Base-by-base conservation (phyloP, 2,329 filamentous ascomycete species). In the Penicillium sp. region DNA sequence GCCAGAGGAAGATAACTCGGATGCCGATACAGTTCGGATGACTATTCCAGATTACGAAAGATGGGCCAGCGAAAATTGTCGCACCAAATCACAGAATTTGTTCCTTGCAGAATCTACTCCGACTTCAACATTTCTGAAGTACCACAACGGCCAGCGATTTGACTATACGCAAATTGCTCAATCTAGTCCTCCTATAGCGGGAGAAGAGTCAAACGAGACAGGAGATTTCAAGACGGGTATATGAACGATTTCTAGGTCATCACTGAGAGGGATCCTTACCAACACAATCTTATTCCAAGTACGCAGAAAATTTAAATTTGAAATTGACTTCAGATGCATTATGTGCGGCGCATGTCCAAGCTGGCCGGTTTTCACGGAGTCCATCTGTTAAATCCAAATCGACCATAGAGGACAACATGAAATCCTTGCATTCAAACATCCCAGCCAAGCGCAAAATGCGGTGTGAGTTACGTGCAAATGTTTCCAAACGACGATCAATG, bases 401-500 rank as follows among this genome's bases (percentile, higher is more conserved):
- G 45, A 28, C 45, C 45, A 49, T 49, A 49, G 13, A 49, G 45
- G 45, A 26, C 26, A 49, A 4, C 26, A 49, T 49, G 4, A 49
- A 49, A 49, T 14, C 26, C 25, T 49, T 33, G 10, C 26, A 49
- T 49, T 3, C 26, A 49, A 49, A 49, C 14, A 49, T 33, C 45
- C 45, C 4, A 30, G 45, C 25, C 6, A 49, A 49, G 45, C 45
- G 45, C 45, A 49, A 49, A 49, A 49, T 49, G 22, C 22, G 45
- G 45, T 2, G 5, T 4, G 22, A 49, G 6, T 49, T 33, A 49
- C 45, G 45, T 1, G 26, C 45, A 4, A 46, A 49, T 28, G 3
- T 49, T 49, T 25, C 7, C 25, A 28, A 25, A 49, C 28, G 28
- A 49, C 25, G 28, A 49, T 49, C 25, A 49, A 49, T 30, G 26